phyloP scores from a whole-genome alignment of 2,329 filamentous ascomycete species.

The Cordyceps cicadae region DNA sequence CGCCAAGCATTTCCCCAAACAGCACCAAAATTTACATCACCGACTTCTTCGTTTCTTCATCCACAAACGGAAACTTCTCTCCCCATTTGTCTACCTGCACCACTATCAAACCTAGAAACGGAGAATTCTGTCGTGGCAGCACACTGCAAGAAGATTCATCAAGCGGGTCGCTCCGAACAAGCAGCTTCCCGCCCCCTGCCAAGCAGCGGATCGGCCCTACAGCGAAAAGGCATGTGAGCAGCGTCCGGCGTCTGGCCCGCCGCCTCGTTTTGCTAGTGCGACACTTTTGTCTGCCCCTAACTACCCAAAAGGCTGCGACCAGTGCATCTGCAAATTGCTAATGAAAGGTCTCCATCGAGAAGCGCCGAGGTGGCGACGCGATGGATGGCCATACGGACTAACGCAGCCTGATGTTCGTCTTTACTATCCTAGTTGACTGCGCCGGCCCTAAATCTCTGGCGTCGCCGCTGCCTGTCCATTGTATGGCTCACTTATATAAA shows the following conservation, averaged over 20 bases:
- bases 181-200: background rate
- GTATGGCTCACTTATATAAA: background rate
- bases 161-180: background rate
- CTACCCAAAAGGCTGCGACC: background rate
- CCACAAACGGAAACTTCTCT: background rate
- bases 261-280: background rate
- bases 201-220: background rate
- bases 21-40: background rate
- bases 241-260: background rate
- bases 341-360: no score
- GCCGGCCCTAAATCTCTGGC: background rate
- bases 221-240: background rate
- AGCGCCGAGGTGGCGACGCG: constrained; percentile 5
- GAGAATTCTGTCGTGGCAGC: background rate
- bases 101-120: background rate
- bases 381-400: background rate
- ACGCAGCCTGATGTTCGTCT: background rate
- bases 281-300: background rate
- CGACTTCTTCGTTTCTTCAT: background rate
- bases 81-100: background rate
- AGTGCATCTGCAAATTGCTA: background rate
- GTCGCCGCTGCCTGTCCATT: background rate
- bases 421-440: background rate
- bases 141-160: background rate
- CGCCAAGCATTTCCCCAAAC: background rate